Evolutionary conservation across 2,329 filamentous ascomycete species (phyloP).

Genomic region (Endocalyx cinctus): DNA sequence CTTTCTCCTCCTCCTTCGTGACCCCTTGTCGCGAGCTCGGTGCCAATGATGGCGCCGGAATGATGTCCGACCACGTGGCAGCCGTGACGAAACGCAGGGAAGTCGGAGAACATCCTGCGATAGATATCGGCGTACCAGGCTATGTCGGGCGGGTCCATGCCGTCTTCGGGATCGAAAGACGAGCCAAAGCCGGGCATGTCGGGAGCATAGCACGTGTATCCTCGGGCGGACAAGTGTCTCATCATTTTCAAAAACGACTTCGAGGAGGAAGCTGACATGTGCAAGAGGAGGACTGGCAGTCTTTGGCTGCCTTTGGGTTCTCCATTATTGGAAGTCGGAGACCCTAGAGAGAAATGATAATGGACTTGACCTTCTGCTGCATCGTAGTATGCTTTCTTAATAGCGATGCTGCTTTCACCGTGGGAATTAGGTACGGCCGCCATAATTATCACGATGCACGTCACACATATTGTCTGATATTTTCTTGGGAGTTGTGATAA

Average conservation of each 20-base stretch:
- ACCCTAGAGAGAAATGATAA: constrained; percentile 6
- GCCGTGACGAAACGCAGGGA: constrained; percentile 2
- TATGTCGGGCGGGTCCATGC: constrained; percentile 7
- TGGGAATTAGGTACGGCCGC: too few relatives aligned
- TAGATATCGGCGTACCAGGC: constrained; percentile 9
- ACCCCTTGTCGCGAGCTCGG: constrained; percentile 8
- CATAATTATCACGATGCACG: too few relatives aligned
- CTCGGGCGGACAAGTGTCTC: constrained; percentile 4
- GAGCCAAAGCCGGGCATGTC: constrained; percentile 16
- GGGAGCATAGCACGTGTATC: constrained; percentile 12
- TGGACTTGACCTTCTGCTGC: constrained; percentile 12
- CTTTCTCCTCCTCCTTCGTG: too few relatives aligned
- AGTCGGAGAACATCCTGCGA: constrained; percentile 1
- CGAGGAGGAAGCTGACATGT: constrained; percentile 13
- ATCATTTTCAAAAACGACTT: constrained; percentile 6
- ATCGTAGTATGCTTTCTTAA: constrained; percentile 7
- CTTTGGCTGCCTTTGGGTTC: neutral
- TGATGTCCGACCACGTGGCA: constrained; percentile 13
- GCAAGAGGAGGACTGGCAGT: constrained; percentile 7
- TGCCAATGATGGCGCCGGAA: constrained; percentile 10
- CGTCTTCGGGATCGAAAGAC: constrained; percentile 13
- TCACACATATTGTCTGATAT: too few relatives aligned
- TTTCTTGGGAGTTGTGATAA: too few relatives aligned
- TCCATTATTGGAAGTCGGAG: too few relatives aligned
- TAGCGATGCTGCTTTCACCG: too few relatives aligned